These are phyloP conservation scores for Claviceps sp. DNA, from an alignment of 2,329 filamentous ascomycete species.

Conservation along the genomic window DNA sequence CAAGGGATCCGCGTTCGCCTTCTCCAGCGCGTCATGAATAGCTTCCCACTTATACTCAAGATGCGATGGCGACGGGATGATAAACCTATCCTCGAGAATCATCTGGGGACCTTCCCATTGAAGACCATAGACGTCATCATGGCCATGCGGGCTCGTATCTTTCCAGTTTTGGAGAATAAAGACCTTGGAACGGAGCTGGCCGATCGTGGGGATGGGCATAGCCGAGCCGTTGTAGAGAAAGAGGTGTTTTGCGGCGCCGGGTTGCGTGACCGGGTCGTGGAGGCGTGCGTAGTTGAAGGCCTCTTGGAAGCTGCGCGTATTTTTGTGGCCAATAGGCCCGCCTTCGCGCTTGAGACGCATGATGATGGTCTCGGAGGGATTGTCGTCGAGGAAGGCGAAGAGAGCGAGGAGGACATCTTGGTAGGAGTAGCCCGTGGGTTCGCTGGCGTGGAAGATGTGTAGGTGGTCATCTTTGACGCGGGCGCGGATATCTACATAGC, in stretches of 20 bases:
- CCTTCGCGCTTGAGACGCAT: constrained; percentile 38
- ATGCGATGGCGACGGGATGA: constrained; percentile 27
- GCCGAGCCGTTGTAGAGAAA: constrained; percentile 18
- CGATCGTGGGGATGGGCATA: constrained; percentile 28
- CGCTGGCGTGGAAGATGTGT: constrained; percentile 32
- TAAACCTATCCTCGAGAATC: constrained; percentile 33
- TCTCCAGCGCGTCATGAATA: constrained; percentile 26
- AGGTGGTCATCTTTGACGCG: constrained; percentile 28
- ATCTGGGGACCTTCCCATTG: constrained; percentile 31
- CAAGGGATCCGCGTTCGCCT: constrained; percentile 18
- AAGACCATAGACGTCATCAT: constrained; percentile 24
- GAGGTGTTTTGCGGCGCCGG: constrained; percentile 23
- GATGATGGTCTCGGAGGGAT: constrained; percentile 33
- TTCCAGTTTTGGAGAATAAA: constrained; percentile 36
- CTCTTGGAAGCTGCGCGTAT: constrained; percentile 29
- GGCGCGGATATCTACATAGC: constrained; percentile 36
- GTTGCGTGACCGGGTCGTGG: constrained; percentile 19
- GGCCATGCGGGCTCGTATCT: not conserved
- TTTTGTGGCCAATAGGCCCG: constrained; percentile 19
- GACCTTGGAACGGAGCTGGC: constrained; percentile 30
- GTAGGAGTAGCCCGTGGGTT: constrained; percentile 31
- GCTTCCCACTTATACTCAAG: constrained; percentile 34
- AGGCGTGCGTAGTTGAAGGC: constrained; percentile 29
- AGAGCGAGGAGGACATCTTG: constrained; percentile 29
- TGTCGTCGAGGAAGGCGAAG: constrained; percentile 29